phyloP scores from a whole-genome alignment of 176 grass and related monocot genomes.

The Musa acuminata region DNA sequence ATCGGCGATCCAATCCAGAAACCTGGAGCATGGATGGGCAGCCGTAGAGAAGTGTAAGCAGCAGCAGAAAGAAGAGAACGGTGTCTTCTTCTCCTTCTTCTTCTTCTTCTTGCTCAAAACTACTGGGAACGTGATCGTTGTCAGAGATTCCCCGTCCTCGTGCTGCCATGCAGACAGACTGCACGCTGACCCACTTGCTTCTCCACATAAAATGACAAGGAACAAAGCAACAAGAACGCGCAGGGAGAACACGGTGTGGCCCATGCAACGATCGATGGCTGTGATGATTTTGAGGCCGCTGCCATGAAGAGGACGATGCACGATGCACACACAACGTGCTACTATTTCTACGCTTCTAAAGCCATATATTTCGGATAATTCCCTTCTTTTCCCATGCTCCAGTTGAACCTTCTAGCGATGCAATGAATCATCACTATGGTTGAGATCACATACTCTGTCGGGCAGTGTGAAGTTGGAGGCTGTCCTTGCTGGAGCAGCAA shows the following conservation, averaged over 20 bases:
- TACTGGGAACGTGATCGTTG: slow-evolving; percentile 50
- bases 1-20: neutral
- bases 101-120: neutral
- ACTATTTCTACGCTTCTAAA: neutral
- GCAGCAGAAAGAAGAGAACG: slow-evolving; percentile 18
- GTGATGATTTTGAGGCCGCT: neutral
- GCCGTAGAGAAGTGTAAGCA: slow-evolving; percentile 3
- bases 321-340: neutral
- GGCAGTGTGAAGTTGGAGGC: too few species aligned
- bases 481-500: neutral
- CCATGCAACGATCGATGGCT: neutral
- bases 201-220: slow-evolving; percentile 2
- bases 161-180: neutral
- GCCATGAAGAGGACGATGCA: neutral
- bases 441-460: too few species aligned
- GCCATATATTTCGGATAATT: neutral
- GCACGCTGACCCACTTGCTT: neutral
- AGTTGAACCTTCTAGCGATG: neutral
- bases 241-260: neutral
- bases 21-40: neutral
- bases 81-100: slow-evolving; percentile 16
- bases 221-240: neutral
- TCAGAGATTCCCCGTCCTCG: slow-evolving; percentile 51
- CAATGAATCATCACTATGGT: too few species aligned
- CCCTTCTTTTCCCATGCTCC: neutral